Evolutionary conservation across 306 rosid genomes (phyloP), one percentile per base, ranked within the genome.

Genomic region (Pachyrhizus erosus): DNA sequence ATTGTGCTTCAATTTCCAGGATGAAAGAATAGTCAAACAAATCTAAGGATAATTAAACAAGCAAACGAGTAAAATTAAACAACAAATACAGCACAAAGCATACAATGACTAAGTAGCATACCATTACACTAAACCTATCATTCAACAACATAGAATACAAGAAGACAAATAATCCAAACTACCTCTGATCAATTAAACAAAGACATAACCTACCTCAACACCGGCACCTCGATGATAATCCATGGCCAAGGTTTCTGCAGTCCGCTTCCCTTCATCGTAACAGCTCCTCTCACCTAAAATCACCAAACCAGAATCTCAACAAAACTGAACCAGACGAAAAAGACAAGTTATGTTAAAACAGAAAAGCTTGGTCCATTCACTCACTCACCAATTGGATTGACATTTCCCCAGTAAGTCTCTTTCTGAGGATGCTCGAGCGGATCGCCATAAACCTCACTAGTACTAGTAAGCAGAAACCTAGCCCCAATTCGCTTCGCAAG

Each of bases 331-430:
- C 4, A 67, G 27, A 71, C 27, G 8, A 71, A 21, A 48, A 39
- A 39, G 17, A 11, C 29, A 70, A 49, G 1, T 42, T 5, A 11
- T 5, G 33, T 7, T 10, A 10, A 23, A 60, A 60, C 34, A 21
- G 12, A 24, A 39, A 39, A 39, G 9, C 10, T 21, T 39, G 74
- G 33, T 33, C 13, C 33, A 11, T 23, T 37, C 21, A 80, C 82
- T 20, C 65, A 45, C 92, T 78, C 85, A 96, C 99, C 99, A 39
- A 96, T 96, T 15, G 97, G 99, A 87, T 96, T 96, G 13, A 96
- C 99, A 90, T 96, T 96, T 73, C 99, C 99, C 98, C 98, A 93
- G 51, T 93, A 96, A 37, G 98, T 96, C 85, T 96, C 99, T 83
- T 91, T 93, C 88, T 96, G 99, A 18, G 99, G 99, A 91, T 96